A percentile compares a stretch with the other conserved stretches of the same genome.
Conservation (phyloP, 108 stramenopile species). For the Nannochloropsis granulata region DNA sequence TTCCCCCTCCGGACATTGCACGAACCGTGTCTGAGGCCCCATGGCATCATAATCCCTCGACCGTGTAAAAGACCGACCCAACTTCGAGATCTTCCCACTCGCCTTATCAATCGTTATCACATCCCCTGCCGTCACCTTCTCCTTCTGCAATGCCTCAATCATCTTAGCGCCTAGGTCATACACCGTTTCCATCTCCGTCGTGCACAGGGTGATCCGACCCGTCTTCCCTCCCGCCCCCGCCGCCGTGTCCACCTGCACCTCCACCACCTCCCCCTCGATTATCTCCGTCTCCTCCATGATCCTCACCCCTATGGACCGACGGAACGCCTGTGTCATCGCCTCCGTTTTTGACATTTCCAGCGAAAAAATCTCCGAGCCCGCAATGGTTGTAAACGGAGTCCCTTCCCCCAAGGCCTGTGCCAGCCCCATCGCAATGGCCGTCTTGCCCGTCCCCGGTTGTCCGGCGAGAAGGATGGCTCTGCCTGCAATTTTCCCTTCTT, state of each 20-base stretch:
- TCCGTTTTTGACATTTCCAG: constrained; percentile 97
- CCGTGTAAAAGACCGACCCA: constrained; percentile 83
- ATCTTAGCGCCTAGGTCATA: constrained; percentile 97
- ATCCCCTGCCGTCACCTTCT: constrained; percentile 93
- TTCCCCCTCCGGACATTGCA: constrained; percentile 96
- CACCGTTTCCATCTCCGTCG: constrained; percentile 99
- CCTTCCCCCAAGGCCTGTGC: constrained; percentile 73
- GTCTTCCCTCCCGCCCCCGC: constrained; percentile 66
- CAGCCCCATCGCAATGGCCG: constrained; percentile 79
- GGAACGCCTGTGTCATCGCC: constrained; percentile 97
- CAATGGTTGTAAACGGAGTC: constrained; percentile 90
- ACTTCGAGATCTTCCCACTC: constrained; percentile 80
- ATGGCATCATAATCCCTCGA: constrained; percentile 94
- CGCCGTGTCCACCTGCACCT: constrained; percentile 73
- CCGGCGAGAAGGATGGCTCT: constrained; percentile 75
- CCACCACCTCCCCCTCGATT: constrained; percentile 99
- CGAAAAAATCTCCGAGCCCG: constrained; percentile 88
- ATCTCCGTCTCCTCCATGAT: constrained; percentile 98
- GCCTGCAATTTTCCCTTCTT: constrained; percentile 64
- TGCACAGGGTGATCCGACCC: constrained; percentile 87
- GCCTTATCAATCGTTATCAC: constrained; percentile 99
- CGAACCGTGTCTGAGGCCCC: constrained; percentile 90
- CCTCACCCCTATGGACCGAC: constrained; percentile 41
- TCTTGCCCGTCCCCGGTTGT: constrained; percentile 76
- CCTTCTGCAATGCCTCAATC: constrained; percentile 91